Percentiles rank a stretch among this genome's conserved stretches.
These are phyloP conservation scores for Botrytis porri DNA, from an alignment of 2,329 filamentous ascomycete species.

Conservation along the genomic window DNA sequence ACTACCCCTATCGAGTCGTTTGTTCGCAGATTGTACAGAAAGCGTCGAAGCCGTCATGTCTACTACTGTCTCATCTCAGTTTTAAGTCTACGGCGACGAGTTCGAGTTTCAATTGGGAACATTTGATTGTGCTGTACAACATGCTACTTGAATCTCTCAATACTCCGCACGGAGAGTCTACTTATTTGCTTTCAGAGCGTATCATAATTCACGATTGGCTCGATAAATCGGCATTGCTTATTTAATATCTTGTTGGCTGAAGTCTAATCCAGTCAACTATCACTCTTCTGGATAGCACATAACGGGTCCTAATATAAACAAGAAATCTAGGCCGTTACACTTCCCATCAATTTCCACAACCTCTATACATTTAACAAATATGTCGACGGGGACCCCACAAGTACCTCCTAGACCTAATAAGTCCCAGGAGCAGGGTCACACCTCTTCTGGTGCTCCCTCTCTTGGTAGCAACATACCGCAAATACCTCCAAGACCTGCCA, in stretches of 20 bases:
- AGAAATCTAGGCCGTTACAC: slow-evolving; percentile 15
- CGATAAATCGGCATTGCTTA: not conserved
- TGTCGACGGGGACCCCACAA: slow-evolving; percentile 40
- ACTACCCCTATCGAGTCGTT: slow-evolving; percentile 6
- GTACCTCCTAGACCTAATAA: slow-evolving; percentile 63
- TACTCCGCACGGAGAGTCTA: not conserved
- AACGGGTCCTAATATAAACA: slow-evolving; percentile 12
- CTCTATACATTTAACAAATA: not conserved
- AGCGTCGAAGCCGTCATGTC: not conserved
- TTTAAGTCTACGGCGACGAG: not conserved
- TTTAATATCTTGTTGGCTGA: not conserved
- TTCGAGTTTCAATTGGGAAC: slow-evolving; percentile 16
- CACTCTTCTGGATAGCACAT: not conserved
- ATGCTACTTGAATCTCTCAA: not conserved
- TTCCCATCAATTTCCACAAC: slow-evolving; percentile 17
- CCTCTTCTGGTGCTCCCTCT: slow-evolving; percentile 39
- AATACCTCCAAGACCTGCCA: slow-evolving; percentile 73
- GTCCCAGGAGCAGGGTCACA: slow-evolving; percentile 43
- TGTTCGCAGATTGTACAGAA: not conserved
- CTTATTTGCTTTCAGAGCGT: not conserved
- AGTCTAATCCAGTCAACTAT: not conserved
- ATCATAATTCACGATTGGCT: not conserved
- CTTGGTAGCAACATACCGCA: slow-evolving; percentile 55
- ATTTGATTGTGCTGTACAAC: slow-evolving; percentile 10
- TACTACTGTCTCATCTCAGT: slow-evolving; percentile 7